phyloP scores from a whole-genome alignment of 208 protist species.

The Wallacemonas rigidus region DNA sequence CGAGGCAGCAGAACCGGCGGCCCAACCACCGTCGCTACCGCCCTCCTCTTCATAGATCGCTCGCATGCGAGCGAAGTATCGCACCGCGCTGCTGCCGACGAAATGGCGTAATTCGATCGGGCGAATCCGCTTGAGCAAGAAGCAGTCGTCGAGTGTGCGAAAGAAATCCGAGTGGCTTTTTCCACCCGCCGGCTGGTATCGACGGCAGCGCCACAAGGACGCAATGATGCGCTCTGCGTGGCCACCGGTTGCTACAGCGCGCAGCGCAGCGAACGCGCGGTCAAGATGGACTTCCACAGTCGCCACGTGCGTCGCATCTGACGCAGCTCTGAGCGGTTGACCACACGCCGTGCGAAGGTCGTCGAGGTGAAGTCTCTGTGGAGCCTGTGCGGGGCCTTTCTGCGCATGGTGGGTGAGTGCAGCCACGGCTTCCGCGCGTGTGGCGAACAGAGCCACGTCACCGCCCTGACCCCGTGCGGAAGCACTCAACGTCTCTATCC shows the following conservation, averaged over 20 bases:
- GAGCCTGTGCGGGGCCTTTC: background rate
- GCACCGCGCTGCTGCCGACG: conserved; percentile 34
- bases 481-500: background rate
- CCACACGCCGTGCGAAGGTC: conserved; percentile 15
- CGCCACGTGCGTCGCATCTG: conserved; percentile 10
- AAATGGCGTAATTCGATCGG: conserved; percentile 75
- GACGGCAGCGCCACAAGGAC: conserved; percentile 55
- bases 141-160: conserved; percentile 59
- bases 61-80: conserved; percentile 67
- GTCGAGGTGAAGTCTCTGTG: background rate
- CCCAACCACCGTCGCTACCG: no score
- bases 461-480: background rate
- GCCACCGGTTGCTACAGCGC: conserved; percentile 48
- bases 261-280: conserved; percentile 55
- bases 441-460: background rate
- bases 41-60: background rate
- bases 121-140: conserved; percentile 80
- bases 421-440: background rate
- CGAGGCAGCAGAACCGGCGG: background rate
- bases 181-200: conserved; percentile 60
- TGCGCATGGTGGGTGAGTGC: background rate
- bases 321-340: background rate
- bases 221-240: conserved; percentile 35
- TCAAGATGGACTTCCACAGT: conserved; percentile 72
- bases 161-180: conserved; percentile 75